Base-by-base conservation (phyloP, 306 rosid species). In the Cicer bijugum region DNA sequence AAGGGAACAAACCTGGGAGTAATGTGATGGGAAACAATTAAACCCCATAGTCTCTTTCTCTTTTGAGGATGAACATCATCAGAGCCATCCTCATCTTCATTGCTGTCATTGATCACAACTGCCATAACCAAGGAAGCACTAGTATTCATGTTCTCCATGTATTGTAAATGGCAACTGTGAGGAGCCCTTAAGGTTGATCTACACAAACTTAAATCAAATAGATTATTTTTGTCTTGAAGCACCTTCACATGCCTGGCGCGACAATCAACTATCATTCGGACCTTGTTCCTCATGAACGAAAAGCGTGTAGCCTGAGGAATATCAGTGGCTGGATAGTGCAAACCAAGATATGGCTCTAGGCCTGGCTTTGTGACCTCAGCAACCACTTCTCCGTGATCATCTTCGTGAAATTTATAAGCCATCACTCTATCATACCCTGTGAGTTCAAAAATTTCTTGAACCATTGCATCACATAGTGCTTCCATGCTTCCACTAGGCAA, bases 401-500 rank as follows among this genome's bases (percentile, higher is more conserved):
- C 98, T 58, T 94, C 98, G 33, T 94, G 98, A 80, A 94, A 94
- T 75, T 94, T 94, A 87, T 94, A 94, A 69, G 91, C 96, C 98
- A 94, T 94, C 77, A 94, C 98, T 89, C 98, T 88, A 81, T 94
- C 98, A 83, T 94, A 94, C 39, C 97, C 98, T 1, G 97, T 91
- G 76, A 94, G 92, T 23, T 94, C 98, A 83, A 89, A 91, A 78
- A 94, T 97, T 80, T 91, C 97, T 76, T 94, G 96, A 45, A 88
- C 96, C 98, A 94, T 91, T 9, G 97, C 81, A 76, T 91, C 96
- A 79, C 98, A 94, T 45, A 94, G 91, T 81, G 96, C 82, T 57
- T 86, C 91, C 91, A 94, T 85, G 83, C 91, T 89, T 42, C 98
- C 98, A 78, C 95, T 91, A 38, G 98, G 90, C 86, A 94, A 75